Base-by-base conservation (phyloP, 768 basidiomycete species). In the Termitomyces bulborhizus region DNA sequence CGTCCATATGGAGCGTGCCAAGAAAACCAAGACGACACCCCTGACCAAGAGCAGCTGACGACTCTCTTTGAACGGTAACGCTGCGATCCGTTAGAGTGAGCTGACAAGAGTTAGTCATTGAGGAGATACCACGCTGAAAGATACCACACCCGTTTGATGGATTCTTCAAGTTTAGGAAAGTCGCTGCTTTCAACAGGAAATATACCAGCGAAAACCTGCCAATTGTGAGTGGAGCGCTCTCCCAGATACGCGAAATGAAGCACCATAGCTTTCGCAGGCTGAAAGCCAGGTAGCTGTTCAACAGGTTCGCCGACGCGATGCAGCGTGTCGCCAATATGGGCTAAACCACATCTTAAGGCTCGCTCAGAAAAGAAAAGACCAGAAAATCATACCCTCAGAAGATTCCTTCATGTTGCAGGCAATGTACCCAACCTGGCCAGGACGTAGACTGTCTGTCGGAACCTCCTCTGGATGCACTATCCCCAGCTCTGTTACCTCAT, bases 361-460 rank as follows among this genome's bases (percentile, higher is more conserved):
- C 21, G 15, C 12, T 18, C 21, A 44, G 13, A n/a, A 27, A 36
- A 44, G 34, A 21, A 24, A 32, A 9, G 7, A 32, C 7, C 3
- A 6, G 21, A 46, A 12, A 56, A 11, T 5, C 24, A 42, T 54
- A 93, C 94, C 94, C 76, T 98, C 93, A 13, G 89, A 83, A 9
- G 90, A 90, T 62, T 97, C 89, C 69, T 98, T 99, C 96, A 99
- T 98, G 66, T 94, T 96, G 69, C 96, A 98, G 1, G 93, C 89
- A 54, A 92, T 80, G 64, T 84, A 94, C 15, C 92, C 90, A 16
- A 93, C 92, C 70, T 93, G 91, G 6, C 91, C 91, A 36, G 88
- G 81, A 54, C 79, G 77, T 45, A 93, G 71, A 53, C 75, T 77
- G 11, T 73, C 73, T 0, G 86, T 88, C 12, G 89, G 78, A n/a